Evolutionary conservation across 768 basidiomycete genomes (phyloP), one percentile per base, ranked within the genome.

Genomic region (Cystobasidium ongulense): DNA sequence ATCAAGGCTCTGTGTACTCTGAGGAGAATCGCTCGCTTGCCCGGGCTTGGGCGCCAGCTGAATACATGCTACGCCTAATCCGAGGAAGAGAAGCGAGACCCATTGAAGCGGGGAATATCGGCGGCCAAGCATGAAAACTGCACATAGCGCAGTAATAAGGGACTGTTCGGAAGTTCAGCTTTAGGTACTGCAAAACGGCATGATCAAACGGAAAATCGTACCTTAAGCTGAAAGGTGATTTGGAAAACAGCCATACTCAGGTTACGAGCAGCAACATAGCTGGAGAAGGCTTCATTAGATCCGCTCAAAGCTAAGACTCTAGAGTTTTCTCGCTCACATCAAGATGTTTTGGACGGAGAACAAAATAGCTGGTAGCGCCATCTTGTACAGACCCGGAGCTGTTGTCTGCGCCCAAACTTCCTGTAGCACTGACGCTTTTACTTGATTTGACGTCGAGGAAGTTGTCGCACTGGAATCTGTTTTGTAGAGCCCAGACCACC

Each of bases 171-270:
- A 36, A 4, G 11, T 29, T 27, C 63, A 46, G 63, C 46, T 50
- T 50, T 7, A 39, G 39, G 39, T 50, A 3, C n/a, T 17, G 46
- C 10, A 50, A 21, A 7, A 46, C 5, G 39, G 2, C 1, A 15
- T 0, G 7, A 68, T 29, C 31, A n/a, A n/a, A n/a, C n/a, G n/a
- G n/a, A n/a, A n/a, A n/a, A n/a, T n/a, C n/a, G n/a, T n/a, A 78
- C 78, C 74, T 88, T 91, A 90, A 96, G 93, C 82, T 96, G 95
- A 84, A 90, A 97, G 76, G 96, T 93, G 39, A 92, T 93, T 75
- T 96, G 93, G 81, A 97, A 97, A 18, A 91, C 91, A 18, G 94
- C 92, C 18, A 91, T 92, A 75, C 90, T 88, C 72, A 97, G 83
- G 81, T 97, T 96, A 50, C 89, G 88, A 3, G 89, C 90, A 43